Base-by-base conservation (phyloP, 2,329 filamentous ascomycete species). In the Monilinia laxa region DNA sequence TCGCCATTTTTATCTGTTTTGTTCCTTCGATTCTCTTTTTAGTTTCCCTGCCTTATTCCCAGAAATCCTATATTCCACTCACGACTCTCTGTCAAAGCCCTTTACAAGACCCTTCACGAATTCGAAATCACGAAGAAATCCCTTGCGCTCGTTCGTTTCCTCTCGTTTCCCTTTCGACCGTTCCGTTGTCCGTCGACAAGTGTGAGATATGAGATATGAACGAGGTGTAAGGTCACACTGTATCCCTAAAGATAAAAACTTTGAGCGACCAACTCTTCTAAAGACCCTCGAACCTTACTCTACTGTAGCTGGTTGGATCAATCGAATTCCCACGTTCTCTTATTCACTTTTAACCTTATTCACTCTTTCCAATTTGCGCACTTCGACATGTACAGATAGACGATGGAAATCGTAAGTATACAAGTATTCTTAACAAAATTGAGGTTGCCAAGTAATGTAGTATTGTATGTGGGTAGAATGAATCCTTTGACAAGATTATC, bases 1-100 rank as follows among this genome's bases (percentile, higher is more conserved):
- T 84, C 72, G 88, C 85, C 89, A 91, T 91, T 62, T 53, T 23
- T 45, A 14, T 42, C 2, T 54, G 31, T 16, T 51, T 3, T 25
- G 7, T 54, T 42, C 16, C 16, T n/a, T n/a, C 35, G 20, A 5
- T 40, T 16, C n/a, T 31, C 23, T 42, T 53, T 28, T n/a, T 49
- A n/a, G n/a, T 59, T 18, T 52, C 23, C 14, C 28, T 49, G 16
- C 31, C 5, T 28, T 28, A 28, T 28, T 28, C 28, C 3, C 31
- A 7, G 7, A 35, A 6, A 9, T 35, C 31, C 5, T 35, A 9
- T 23, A 10, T 49, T 25, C n/a, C 20, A 20, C 47, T 12, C 4
- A 51, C n/a, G 20, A 20, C 9, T 23, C 47, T 11, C 49, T 52
- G 12, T 52, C 23, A 14, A 6, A 28, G 12, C 5, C 49, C 12